These are phyloP conservation scores for Phaffia australis DNA, from an alignment of 768 basidiomycete species.

Conservation along the genomic window DNA sequence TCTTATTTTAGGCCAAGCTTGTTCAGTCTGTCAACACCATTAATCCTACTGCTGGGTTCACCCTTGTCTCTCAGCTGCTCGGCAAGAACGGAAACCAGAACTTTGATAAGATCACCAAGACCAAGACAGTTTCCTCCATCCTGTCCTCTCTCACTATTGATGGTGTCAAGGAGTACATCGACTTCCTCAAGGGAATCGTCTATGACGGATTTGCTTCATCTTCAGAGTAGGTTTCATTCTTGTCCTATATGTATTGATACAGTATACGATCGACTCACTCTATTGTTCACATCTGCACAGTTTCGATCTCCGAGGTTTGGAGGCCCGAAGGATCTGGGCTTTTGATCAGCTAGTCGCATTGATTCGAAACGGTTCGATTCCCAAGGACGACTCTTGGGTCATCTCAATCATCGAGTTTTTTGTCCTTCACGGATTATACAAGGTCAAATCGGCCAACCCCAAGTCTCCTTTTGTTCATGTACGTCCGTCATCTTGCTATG, in stretches of 20 bases:
- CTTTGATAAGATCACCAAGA: conserved; percentile 84
- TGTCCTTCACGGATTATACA: conserved; percentile 66
- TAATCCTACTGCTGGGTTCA: conserved; percentile 69
- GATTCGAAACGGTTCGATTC: conserved; percentile 65
- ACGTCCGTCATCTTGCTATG: conserved; percentile 34
- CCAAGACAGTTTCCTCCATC: conserved; percentile 81
- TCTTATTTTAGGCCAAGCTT: conserved; percentile 50
- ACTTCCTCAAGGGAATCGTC: conserved; percentile 56
- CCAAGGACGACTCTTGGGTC: conserved; percentile 67
- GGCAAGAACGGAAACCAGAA: conserved; percentile 69
- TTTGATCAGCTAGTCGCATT: conserved; percentile 72
- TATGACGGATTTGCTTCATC: conserved; percentile 41
- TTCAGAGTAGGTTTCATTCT: conserved; percentile 40
- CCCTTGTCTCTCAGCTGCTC: conserved; percentile 72
- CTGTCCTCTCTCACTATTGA: conserved; percentile 59
- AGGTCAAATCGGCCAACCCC: conserved; percentile 58
- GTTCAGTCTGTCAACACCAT: conserved; percentile 63
- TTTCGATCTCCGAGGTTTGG: conserved; percentile 32
- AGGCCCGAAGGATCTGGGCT: conserved; percentile 60
- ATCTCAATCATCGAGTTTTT: conserved; percentile 68
- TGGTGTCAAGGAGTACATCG: conserved; percentile 67
- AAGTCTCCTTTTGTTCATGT: conserved; percentile 55
- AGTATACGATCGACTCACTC: background rate
- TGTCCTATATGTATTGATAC: background rate
- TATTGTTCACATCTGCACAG: conserved; percentile 18